Evolutionary conservation across 2,329 filamentous ascomycete species (phyloP).

Genomic region (Fusarium nisikadoi): DNA sequence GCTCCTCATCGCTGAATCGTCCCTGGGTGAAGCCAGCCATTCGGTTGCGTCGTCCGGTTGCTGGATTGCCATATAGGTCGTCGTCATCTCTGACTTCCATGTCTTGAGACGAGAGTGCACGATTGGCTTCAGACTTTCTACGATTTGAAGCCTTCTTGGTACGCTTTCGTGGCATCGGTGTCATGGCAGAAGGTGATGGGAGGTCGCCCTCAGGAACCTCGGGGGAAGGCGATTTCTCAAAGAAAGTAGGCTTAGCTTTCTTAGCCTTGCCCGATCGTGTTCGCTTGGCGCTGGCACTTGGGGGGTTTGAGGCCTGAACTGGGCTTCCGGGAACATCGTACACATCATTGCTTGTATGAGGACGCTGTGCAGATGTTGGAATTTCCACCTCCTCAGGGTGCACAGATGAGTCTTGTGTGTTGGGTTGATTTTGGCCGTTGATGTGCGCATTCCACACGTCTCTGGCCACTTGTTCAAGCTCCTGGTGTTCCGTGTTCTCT

Average conservation of each 20-base stretch:
- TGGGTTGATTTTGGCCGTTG: constrained; percentile 43
- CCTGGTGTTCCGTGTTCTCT: constrained; percentile 25
- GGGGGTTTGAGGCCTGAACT: constrained; percentile 29
- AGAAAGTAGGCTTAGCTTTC: constrained; percentile 62
- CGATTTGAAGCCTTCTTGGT: constrained; percentile 46
- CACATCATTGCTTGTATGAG: constrained; percentile 30
- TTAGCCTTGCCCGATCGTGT: constrained; percentile 54
- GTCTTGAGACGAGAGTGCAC: constrained; percentile 32
- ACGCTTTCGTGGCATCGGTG: constrained; percentile 46
- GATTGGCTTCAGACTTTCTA: constrained; percentile 30
- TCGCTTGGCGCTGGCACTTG: constrained; percentile 42
- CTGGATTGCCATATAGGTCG: constrained; percentile 23
- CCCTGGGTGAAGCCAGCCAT: constrained; percentile 51
- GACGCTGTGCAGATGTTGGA: constrained; percentile 34
- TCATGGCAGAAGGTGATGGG: constrained; percentile 49
- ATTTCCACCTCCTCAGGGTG: constrained; percentile 21
- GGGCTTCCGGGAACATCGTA: constrained; percentile 44
- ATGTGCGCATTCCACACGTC: constrained; percentile 51
- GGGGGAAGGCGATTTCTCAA: constrained; percentile 47
- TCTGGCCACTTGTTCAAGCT: constrained; percentile 48
- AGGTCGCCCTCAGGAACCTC: constrained; percentile 39
- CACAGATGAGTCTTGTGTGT: constrained; percentile 16
- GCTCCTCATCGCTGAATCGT: constrained; percentile 57
- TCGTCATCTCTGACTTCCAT: constrained; percentile 39
- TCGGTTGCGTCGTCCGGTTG: constrained; percentile 37